Conservation (phyloP, 176 grass and related monocot genomes). For the Tuctoria greenei region DNA sequence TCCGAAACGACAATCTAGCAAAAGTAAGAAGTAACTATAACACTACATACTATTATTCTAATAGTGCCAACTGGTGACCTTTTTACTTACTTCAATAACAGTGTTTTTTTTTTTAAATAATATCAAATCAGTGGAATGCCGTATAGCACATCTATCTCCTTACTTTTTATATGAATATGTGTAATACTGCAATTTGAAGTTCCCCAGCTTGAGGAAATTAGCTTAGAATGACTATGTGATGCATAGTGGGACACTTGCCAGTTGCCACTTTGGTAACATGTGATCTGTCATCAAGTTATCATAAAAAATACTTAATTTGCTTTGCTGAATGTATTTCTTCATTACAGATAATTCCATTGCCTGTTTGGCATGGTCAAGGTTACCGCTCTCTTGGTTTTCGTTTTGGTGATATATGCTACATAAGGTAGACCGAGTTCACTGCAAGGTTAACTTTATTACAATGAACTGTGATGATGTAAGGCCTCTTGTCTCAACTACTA, state of each 20-base stretch:
- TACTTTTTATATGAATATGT: slow-evolving; percentile 23
- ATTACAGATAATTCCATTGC: slow-evolving; percentile 77
- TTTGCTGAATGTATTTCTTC: slow-evolving; percentile 27
- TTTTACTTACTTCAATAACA: neutral
- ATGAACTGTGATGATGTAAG: slow-evolving; percentile 3
- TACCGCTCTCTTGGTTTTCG: slow-evolving; percentile 95
- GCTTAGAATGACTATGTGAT: neutral
- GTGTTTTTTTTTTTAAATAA: neutral
- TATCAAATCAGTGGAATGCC: slow-evolving; percentile 13
- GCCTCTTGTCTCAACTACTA: slow-evolving; percentile 23
- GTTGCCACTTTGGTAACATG: too few species aligned
- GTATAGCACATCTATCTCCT: slow-evolving; percentile 14
- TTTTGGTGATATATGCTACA: slow-evolving; percentile 83
- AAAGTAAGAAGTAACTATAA: slow-evolving; percentile 4
- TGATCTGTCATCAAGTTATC: too few species aligned
- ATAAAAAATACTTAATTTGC: slow-evolving; percentile 12
- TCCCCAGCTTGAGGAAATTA: slow-evolving; percentile 8
- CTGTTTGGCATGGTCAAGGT: slow-evolving; percentile 89
- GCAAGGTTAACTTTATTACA: neutral
- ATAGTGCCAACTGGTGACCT: neutral
- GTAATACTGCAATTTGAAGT: slow-evolving; percentile 13
- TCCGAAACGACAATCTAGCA: neutral
- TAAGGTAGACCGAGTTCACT: slow-evolving; percentile 62
- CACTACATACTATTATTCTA: neutral
- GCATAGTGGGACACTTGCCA: slow-evolving; percentile 12